Evolutionary conservation across 371 early-diverging fungal genomes (phyloP), one percentile per base, ranked within the genome.

Genomic region (Saksenaea oblongispora): DNA sequence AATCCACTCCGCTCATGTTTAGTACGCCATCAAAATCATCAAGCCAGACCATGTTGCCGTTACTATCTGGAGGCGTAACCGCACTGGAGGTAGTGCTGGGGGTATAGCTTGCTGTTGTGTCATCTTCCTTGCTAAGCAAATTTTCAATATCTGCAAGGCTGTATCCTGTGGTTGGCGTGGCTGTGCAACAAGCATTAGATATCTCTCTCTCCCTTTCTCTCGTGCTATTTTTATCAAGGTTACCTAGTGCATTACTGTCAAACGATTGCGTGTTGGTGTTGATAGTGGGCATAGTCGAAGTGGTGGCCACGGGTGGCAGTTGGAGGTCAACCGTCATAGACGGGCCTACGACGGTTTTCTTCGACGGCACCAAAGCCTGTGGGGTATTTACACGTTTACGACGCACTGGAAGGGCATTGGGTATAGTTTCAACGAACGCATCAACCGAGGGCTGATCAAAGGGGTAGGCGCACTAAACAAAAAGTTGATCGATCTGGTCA

Each of bases 121-220:
- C 51, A 17, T 47, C 51, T 22, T 47, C 51, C 24, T 47, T 47
- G 27, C 51, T 47, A 5, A 47, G 24, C 22, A 47, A 22, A 22
- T 47, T 17, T 47, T 47, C 51, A 22, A 47, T 47, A 47, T 47
- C 51, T 22, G 51, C 51, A 22, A 47, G 51, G 27, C 51, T 47
- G 51, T 47, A 47, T 9, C 24, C 24, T 22, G 51, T 47, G 7
- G 51, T 47, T 5, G 22, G 24, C 2, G 27, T 47, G 24, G 22
- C 51, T 47, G 24, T 26, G 24, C 51, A 11, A 10, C 10, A 22
- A 47, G 22, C 24, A 22, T 47, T 47, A n/a, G 22, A 10, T 17
- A 26, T 17, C 14, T 17, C 1, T 14, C 18, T 41, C 18, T 47
- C 22, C 14, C 14, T 17, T 7, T 14, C 18, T 41, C 18, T 47